phyloP scores from a whole-genome alignment of 345 rosid species.

The Toxicodendron radicans region DNA sequence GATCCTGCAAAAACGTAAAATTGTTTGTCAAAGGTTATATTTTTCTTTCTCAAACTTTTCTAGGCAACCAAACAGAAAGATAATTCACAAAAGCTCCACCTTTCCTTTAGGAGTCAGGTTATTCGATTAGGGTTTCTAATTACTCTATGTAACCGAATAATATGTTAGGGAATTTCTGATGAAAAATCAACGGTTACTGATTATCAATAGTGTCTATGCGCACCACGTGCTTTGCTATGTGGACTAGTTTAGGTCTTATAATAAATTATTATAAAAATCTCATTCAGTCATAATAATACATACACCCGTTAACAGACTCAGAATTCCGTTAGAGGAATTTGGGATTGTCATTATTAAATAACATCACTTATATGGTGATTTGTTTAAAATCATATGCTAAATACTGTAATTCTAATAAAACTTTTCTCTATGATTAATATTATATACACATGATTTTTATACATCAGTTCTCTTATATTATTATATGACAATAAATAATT shows the following conservation, averaged over 20 bases:
- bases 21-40: background rate
- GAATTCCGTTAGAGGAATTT: too few relatives aligned
- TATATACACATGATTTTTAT: too few relatives aligned
- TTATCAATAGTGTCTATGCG: background rate
- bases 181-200: slow-evolving; percentile 9
- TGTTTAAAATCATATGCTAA: too few relatives aligned
- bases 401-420: too few relatives aligned
- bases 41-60: background rate
- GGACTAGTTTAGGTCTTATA: background rate
- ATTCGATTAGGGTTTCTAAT: slow-evolving; percentile 23
- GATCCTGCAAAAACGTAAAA: slow-evolving; percentile 14
- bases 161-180: background rate
- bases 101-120: background rate
- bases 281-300: too few relatives aligned
- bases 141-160: background rate
- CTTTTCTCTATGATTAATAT: too few relatives aligned
- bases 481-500: too few relatives aligned
- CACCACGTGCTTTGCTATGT: background rate
- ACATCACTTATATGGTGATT: too few relatives aligned
- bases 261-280: too few relatives aligned
- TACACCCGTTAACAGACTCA: too few relatives aligned
- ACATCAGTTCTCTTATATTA: too few relatives aligned
- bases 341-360: too few relatives aligned
- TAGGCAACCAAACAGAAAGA: background rate
- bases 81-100: slow-evolving; percentile 14